These are phyloP conservation scores for Euphorbia celastroides DNA, from an alignment of 441 rosid genomes.

Conservation along the genomic window DNA sequence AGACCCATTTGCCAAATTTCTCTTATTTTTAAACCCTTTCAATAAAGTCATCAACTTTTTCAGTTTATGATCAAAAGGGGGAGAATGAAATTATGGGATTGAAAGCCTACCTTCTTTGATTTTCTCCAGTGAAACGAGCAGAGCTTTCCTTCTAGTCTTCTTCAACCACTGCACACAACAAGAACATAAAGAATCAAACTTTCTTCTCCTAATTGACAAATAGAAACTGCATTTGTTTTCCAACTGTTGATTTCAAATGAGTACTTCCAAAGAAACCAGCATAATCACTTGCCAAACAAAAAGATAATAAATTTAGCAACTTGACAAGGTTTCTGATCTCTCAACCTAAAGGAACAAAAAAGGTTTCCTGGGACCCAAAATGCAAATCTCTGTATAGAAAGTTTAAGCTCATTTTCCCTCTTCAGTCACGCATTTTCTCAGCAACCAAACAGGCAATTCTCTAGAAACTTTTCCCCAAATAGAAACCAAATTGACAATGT, in stretches of 20 bases:
- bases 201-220: not conserved
- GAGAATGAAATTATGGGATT: not conserved
- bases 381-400: not conserved
- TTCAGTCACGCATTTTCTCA: not conserved
- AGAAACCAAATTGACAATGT: not conserved
- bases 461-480: not conserved
- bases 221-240: not conserved
- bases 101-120: conserved; percentile 69
- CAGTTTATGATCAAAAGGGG: not conserved
- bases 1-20: conserved; percentile 6
- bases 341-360: not conserved
- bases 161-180: conserved; percentile 64
- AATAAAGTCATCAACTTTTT: not conserved
- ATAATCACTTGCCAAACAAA: not conserved
- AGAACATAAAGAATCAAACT: conserved; percentile 6
- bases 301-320: not conserved
- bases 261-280: not conserved
- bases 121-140: conserved; percentile 80
- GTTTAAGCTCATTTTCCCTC: not conserved
- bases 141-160: conserved; percentile 82
- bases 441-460: conserved; percentile 3
- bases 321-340: not conserved
- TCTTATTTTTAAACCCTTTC: not conserved
- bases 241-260: not conserved
- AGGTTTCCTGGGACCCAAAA: not conserved